Percentiles rank a stretch among this genome's conserved stretches.
Conservation (phyloP, 176 grass and related monocot genomes). For the Rhipidocladum racemiflorum region DNA sequence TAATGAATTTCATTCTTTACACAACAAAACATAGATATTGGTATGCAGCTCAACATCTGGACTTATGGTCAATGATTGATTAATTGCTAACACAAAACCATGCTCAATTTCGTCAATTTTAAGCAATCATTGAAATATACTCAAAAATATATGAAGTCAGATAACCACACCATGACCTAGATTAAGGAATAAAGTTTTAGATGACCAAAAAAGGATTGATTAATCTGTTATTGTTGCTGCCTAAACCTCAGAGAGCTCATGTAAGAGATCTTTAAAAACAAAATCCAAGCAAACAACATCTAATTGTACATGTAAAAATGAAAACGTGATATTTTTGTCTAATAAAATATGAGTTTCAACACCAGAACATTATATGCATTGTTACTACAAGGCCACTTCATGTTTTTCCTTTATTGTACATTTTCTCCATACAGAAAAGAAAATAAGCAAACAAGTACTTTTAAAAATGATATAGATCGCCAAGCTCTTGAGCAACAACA, state of each 20-base stretch:
- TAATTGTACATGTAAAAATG: background rate
- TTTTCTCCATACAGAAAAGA: background rate
- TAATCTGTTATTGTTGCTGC: background rate
- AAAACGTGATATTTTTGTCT: background rate
- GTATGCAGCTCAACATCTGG: conserved; percentile 1
- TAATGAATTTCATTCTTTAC: background rate
- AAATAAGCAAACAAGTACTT: background rate
- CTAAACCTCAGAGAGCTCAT: background rate
- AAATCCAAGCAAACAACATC: background rate
- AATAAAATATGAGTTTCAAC: background rate
- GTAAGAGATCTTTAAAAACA: background rate
- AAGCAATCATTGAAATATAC: background rate
- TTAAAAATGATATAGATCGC: background rate
- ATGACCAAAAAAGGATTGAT: background rate
- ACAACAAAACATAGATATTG: background rate
- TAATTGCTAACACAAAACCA: background rate
- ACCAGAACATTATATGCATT: background rate
- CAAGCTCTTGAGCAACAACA: background rate
- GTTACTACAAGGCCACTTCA: background rate
- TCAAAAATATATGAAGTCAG: background rate
- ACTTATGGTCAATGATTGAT: background rate
- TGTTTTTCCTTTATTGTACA: background rate
- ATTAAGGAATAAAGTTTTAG: background rate
- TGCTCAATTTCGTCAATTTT: background rate
- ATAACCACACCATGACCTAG: background rate